Percentiles rank a stretch among this genome's conserved stretches.
phyloP scores from a whole-genome alignment of 2,329 filamentous ascomycete species.

The Sporothrix sp. region DNA sequence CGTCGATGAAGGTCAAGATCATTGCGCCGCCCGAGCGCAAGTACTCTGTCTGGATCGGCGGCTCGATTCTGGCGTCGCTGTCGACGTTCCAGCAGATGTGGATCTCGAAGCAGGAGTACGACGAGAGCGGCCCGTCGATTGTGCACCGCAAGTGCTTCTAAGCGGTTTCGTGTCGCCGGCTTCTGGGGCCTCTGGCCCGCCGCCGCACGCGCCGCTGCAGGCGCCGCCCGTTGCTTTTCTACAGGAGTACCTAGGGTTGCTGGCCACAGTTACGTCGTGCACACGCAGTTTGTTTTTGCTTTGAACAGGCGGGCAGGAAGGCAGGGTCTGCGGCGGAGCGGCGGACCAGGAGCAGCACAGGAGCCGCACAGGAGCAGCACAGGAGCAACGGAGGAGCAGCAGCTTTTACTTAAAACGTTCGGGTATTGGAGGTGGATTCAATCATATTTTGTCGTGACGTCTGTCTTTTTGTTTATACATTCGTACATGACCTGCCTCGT shows the following conservation, averaged over 20 bases:
- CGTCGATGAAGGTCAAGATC: slow-evolving; percentile 99
- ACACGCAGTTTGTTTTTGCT: slow-evolving; percentile 38
- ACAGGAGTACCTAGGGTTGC: slow-evolving; percentile 30
- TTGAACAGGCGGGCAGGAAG: slow-evolving; percentile 38
- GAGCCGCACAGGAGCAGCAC: too few relatives aligned
- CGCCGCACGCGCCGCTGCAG: slow-evolving; percentile 30
- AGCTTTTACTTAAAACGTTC: too few relatives aligned
- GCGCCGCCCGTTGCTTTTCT: slow-evolving; percentile 41
- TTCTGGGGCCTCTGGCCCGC: too few relatives aligned
- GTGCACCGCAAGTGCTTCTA: slow-evolving; percentile 99
- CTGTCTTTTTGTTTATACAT: neutral
- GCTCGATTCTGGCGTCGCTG: slow-evolving; percentile 89
- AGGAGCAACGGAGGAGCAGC: too few relatives aligned
- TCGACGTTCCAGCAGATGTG: slow-evolving; percentile 96
- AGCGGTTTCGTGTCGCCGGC: slow-evolving; percentile 42
- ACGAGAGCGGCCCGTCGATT: slow-evolving; percentile 98
- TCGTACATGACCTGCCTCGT: neutral
- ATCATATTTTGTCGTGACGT: slow-evolving; percentile 8
- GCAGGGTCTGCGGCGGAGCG: too few relatives aligned
- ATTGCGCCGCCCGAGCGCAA: slow-evolving; percentile 95
- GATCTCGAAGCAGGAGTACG: slow-evolving; percentile 93
- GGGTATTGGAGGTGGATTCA: slow-evolving; percentile 8
- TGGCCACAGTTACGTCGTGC: slow-evolving; percentile 32
- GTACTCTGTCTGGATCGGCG: slow-evolving; percentile 98
- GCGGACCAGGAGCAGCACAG: too few relatives aligned